Evolutionary conservation across 2,329 filamentous ascomycete genomes (phyloP).

Genomic region (Colletotrichum cuscutae): DNA sequence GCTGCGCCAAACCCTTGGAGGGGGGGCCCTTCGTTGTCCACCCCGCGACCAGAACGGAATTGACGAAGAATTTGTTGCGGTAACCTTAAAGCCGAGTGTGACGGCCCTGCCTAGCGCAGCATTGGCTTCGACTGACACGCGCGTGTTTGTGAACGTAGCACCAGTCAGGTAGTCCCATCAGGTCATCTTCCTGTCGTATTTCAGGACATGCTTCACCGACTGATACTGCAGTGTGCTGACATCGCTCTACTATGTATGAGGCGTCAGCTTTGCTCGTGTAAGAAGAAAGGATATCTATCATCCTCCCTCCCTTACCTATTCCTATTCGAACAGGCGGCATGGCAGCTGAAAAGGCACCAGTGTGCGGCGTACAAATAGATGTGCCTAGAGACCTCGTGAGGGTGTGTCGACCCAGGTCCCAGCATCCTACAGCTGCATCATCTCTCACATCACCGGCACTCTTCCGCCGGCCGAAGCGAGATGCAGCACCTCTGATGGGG

Average conservation of each 20-base stretch:
- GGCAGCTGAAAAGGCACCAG: neutral
- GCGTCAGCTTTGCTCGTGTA: neutral
- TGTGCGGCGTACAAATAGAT: neutral
- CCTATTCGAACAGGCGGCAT: neutral
- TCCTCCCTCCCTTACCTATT: neutral
- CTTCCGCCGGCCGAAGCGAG: constrained; percentile 27
- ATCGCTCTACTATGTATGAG: neutral
- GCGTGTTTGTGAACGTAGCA: neutral
- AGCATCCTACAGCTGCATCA: neutral
- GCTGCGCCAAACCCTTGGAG: constrained; percentile 24
- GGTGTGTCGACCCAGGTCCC: neutral
- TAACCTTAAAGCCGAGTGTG: neutral
- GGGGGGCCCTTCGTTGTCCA: neutral
- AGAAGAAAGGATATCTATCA: neutral
- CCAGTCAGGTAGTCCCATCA: neutral
- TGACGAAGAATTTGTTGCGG: constrained; percentile 11
- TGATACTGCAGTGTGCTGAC: neutral
- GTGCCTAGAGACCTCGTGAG: neutral
- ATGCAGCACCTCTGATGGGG: constrained; percentile 8
- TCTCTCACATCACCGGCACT: constrained; percentile 20
- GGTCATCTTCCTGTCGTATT: neutral
- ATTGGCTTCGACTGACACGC: neutral
- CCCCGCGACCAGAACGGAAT: constrained; percentile 4
- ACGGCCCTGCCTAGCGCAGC: neutral
- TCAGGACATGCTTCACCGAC: neutral